Conservation (phyloP, 257 asterid species). For the Fraxinus pennsylvanica region DNA sequence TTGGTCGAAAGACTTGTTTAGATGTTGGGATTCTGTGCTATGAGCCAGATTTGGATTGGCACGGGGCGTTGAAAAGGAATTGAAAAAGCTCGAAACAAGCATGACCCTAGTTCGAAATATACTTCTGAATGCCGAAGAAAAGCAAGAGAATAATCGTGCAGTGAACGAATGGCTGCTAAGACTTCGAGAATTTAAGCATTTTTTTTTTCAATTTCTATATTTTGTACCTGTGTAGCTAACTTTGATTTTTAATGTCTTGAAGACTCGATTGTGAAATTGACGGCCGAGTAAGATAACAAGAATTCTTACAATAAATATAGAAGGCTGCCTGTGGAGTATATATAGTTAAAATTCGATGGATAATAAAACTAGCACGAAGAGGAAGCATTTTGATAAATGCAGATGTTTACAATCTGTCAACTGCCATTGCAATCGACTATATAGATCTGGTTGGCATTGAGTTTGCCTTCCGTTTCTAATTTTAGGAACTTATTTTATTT, state of each 20-base stretch:
- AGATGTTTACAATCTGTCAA: not conserved
- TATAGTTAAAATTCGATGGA: not conserved
- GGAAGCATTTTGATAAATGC: not conserved
- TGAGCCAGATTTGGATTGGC: too few species aligned
- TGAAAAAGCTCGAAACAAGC: not conserved
- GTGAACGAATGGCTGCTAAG: too few species aligned
- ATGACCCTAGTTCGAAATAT: not conserved
- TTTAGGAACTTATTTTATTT: not conserved
- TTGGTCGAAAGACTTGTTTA: too few species aligned
- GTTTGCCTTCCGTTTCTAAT: too few species aligned
- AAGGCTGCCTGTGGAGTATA: not conserved
- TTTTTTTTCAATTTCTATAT: not conserved
- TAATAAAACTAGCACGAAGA: not conserved
- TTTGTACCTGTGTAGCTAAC: not conserved
- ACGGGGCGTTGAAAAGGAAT: too few species aligned
- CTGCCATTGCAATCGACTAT: not conserved
- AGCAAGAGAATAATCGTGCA: not conserved
- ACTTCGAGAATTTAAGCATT: not conserved
- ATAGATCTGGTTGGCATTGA: too few species aligned
- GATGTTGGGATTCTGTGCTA: too few species aligned
- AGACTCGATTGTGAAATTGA: not conserved
- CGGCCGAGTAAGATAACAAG: not conserved
- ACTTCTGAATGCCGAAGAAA: not conserved
- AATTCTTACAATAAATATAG: not conserved
- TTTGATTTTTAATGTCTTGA: too few species aligned